Base-by-base conservation (phyloP, 225 moss, liverwort and hornwort genomes). In the Marchantia paleacea region DNA sequence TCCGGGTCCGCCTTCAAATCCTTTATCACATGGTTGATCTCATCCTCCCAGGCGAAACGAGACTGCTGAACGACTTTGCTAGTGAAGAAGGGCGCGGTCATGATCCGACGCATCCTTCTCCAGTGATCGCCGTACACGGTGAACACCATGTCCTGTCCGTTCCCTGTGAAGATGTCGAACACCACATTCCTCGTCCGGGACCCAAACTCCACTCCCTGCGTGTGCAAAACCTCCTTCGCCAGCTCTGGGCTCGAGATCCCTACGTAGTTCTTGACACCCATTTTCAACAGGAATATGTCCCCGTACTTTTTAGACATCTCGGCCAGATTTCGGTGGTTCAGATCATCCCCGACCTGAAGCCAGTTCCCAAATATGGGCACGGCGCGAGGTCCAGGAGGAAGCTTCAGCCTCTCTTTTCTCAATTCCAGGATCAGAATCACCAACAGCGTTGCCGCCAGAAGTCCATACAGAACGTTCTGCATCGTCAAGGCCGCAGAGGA, bases 261-360 rank as follows among this genome's bases (percentile, higher is more conserved):
- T 29, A 89, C 86, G 69, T 86, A 26, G 55, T 89, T 86, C 16
- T 80, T 72, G 54, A 82, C 82, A 2, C 86, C 89, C 86, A 89
- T 89, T 50, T 54, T 82, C 65, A 89, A 14, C 60, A 86, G 10
- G 55, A 74, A 84, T 1, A 89, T 54, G 29, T 89, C 86, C 10
- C 88, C 88, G 81, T 90, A 89, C 20, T 64, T 84, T 64, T 88
- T 81, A 7, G 89, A 53, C 84, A 87, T 66, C 3, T 86, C 89
- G 2, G 90, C 81, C 64, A 92, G 58, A 71, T 89, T 92, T 12
- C 83, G 73, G 62, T 90, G 89, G 80, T 92, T 92, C 73, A 92
- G 72, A 75, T 92, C 92, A 31, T 92, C 85, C 65, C 90, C 90
- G 4, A 92, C 88, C 87, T 92, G 90, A 48, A 90, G 72, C 92